Conservation (phyloP, 805 yeast species). For the Debaryomyces hansenii region DNA sequence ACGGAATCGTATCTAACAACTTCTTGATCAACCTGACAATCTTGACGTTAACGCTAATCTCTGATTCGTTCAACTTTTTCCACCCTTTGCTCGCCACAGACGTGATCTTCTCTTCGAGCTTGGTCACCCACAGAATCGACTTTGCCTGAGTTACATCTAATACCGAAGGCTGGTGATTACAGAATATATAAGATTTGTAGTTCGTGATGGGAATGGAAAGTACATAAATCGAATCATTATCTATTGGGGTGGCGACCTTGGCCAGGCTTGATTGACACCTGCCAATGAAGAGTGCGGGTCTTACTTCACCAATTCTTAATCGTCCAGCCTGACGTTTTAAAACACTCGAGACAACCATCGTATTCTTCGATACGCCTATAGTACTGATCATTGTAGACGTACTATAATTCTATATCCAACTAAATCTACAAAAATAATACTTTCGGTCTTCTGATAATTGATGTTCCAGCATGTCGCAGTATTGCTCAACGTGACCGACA, state of each 20-base stretch:
- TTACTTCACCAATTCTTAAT: neutral
- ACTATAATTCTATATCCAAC: no score
- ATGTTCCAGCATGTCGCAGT: neutral
- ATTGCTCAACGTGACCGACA: neutral
- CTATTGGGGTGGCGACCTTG: neutral
- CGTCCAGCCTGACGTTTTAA: neutral
- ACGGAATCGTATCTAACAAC: conserved; percentile 65
- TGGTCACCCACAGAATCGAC: conserved; percentile 33
- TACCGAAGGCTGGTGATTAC: conserved; percentile 51
- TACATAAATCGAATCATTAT: conserved; percentile 54
- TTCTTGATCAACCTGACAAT: conserved; percentile 55
- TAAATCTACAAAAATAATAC: no score
- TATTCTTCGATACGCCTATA: neutral
- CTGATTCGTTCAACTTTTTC: conserved; percentile 58
- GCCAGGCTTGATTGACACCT: neutral
- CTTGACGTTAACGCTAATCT: conserved; percentile 53
- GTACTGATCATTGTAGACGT: neutral
- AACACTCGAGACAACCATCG: neutral
- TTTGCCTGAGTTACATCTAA: conserved; percentile 24
- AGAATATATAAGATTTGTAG: conserved; percentile 60
- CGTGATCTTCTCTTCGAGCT: conserved; percentile 47
- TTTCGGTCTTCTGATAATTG: no score
- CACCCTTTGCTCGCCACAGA: conserved; percentile 58
- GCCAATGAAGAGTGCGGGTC: neutral
- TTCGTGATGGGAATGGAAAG: conserved; percentile 73